A percentile compares a stretch with the other conserved stretches of the same genome.
phyloP scores from a whole-genome alignment of 106 monocot species.

The Cymbidium sinense region DNA sequence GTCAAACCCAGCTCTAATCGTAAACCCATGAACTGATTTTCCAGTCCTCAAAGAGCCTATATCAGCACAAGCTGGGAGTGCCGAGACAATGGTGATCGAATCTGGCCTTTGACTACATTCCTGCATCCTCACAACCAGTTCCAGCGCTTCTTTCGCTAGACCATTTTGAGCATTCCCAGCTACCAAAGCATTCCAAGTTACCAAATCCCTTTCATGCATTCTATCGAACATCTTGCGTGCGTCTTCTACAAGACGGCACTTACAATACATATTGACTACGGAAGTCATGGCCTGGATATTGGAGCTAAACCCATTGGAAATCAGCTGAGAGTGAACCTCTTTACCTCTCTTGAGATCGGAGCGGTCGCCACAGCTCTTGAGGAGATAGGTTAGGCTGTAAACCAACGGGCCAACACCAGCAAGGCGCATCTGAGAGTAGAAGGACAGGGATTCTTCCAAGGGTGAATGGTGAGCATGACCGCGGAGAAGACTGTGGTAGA shows the following conservation, averaged over 20 bases:
- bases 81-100: slow-evolving; percentile 60
- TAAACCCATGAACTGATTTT: slow-evolving; percentile 47
- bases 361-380: slow-evolving; percentile 51
- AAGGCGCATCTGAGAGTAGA: slow-evolving; percentile 31
- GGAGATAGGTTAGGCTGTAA: slow-evolving; percentile 52
- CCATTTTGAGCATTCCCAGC: slow-evolving; percentile 60
- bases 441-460: slow-evolving; percentile 17
- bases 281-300: slow-evolving; percentile 56
- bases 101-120: slow-evolving; percentile 30
- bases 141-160: slow-evolving; percentile 30
- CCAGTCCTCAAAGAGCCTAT: slow-evolving; percentile 24
- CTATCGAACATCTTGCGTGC: slow-evolving; percentile 47
- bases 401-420: slow-evolving; percentile 28
- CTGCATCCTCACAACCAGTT: slow-evolving; percentile 42
- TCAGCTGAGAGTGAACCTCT: slow-evolving; percentile 59
- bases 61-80: slow-evolving; percentile 54
- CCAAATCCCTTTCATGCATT: slow-evolving; percentile 56
- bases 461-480: slow-evolving; percentile 27
- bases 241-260: slow-evolving; percentile 40
- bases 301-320: slow-evolving; percentile 31
- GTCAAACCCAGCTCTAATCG: slow-evolving; percentile 40
- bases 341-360: slow-evolving; percentile 37
- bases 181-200: slow-evolving; percentile 74
- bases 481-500: slow-evolving; percentile 48
- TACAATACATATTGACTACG: slow-evolving; percentile 65